Evolutionary conservation across 176 grass and related monocot genomes (phyloP), one percentile per base, ranked within the genome.

Genomic region (Raddia distichophylla): DNA sequence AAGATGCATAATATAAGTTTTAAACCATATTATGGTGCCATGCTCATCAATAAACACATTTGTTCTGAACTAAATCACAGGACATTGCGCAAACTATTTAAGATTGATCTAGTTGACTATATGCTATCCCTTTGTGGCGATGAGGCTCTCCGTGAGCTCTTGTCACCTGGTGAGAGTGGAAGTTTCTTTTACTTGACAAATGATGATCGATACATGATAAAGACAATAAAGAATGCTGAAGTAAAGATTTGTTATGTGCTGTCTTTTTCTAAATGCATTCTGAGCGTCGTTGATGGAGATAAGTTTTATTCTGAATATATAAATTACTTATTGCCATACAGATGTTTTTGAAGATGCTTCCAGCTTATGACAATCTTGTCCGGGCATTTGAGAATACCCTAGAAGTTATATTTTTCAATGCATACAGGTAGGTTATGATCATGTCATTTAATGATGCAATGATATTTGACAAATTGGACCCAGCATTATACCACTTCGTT

Each of bases 111-210:
- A 65, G 94, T 91, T 47, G 94, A 97, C 84, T 97, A 97, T 75
- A 97, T 97, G 94, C 55, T 97, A 42, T 97, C 94, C 19, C 80
- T 97, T 44, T 97, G 94, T 78, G 94, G 94, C 74, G 90, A 93
- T 78, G 91, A 97, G 15, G 94, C 94, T 59, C 94, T 97, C 58
- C 78, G 89, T 75, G 94, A 93, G 76, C 91, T 97, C 68, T 97
- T 91, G 18, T 97, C 91, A 51, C 94, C 94, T 63, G 94, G 94
- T 58, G 93, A 97, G 71, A 97, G 94, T 47, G 94, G 94, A 85
- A 97, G 94, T 64, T 97, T 97, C 86, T 97, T 97, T 87, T 97
- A 97, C 86, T 74, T 97, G 64, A 97, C 94, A 45, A 83, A 93
- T 70, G 91, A 97, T 46, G 91, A 97, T 62, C 77, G 78, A 16